phyloP scores from a whole-genome alignment of 2,329 filamentous ascomycete genomes.

The Aspergillus fischeri region DNA sequence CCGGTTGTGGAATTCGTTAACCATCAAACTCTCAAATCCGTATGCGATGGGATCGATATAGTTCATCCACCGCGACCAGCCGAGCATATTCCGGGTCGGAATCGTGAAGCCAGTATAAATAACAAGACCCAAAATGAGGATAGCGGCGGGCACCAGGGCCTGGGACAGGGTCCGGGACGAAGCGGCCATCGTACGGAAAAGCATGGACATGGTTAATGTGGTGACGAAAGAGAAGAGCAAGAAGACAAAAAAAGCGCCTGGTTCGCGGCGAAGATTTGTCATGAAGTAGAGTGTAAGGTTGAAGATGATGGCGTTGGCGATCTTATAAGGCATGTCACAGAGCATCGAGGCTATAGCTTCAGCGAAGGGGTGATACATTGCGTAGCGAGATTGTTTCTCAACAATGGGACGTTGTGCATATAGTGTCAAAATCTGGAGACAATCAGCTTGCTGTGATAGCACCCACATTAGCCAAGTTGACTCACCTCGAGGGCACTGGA shows the following conservation, averaged over 20 bases:
- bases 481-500: constrained; percentile 67
- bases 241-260: constrained; percentile 82
- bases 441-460: background rate
- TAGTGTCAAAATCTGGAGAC: constrained; percentile 67
- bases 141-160: constrained; percentile 53
- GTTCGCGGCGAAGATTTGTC: constrained; percentile 70
- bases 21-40: constrained; percentile 73
- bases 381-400: constrained; percentile 82
- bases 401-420: constrained; percentile 89
- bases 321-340: constrained; percentile 78
- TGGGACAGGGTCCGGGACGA: constrained; percentile 63
- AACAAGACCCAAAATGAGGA: constrained; percentile 42
- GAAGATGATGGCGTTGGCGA: constrained; percentile 69
- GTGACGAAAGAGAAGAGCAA: constrained; percentile 69
- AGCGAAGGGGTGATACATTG: constrained; percentile 82
- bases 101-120: constrained; percentile 51
- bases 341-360: constrained; percentile 87
- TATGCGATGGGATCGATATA: constrained; percentile 78
- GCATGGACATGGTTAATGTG: constrained; percentile 77
- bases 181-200: constrained; percentile 78
- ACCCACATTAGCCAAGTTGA: background rate
- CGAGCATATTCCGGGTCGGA: constrained; percentile 59
- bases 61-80: constrained; percentile 79
- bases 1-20: constrained; percentile 73
- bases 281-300: constrained; percentile 84